These are phyloP conservation scores for Alternaria sp. DNA, from an alignment of 2,329 filamentous ascomycete genomes.

Conservation along the genomic window DNA sequence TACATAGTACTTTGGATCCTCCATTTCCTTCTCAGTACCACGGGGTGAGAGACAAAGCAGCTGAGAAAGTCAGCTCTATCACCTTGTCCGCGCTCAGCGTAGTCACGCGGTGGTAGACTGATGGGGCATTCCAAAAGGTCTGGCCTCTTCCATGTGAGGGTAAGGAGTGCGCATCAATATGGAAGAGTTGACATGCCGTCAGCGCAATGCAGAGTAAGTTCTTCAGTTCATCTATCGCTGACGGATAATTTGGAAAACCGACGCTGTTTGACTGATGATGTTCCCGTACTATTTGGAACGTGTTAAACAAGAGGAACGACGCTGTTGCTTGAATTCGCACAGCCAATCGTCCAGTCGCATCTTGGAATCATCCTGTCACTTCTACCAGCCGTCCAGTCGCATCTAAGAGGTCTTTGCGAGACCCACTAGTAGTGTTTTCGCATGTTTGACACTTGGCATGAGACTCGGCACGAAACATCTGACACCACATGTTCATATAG, in stretches of 20 bases:
- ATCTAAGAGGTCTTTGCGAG: neutral
- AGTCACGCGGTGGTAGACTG: neutral
- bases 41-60: neutral
- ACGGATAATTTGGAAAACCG: neutral
- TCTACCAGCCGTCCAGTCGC: neutral
- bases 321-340: neutral
- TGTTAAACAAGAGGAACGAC: neutral
- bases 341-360: neutral
- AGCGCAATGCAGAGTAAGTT: neutral
- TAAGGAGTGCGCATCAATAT: neutral
- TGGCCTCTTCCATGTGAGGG: neutral
- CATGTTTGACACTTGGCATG: slow-evolving; percentile 18
- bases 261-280: neutral
- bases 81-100: neutral
- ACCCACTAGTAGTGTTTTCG: slow-evolving; percentile 1
- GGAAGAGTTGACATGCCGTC: neutral
- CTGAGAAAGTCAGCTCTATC: neutral
- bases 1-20: neutral
- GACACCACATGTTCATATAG: neutral
- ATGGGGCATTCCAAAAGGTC: neutral
- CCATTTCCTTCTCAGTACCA: neutral
- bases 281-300: neutral
- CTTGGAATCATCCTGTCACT: neutral
- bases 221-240: neutral
- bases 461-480: slow-evolving; percentile 15